Evolutionary conservation across 2,329 filamentous ascomycete species (phyloP).

Genomic region (Fusarium abutilonis): DNA sequence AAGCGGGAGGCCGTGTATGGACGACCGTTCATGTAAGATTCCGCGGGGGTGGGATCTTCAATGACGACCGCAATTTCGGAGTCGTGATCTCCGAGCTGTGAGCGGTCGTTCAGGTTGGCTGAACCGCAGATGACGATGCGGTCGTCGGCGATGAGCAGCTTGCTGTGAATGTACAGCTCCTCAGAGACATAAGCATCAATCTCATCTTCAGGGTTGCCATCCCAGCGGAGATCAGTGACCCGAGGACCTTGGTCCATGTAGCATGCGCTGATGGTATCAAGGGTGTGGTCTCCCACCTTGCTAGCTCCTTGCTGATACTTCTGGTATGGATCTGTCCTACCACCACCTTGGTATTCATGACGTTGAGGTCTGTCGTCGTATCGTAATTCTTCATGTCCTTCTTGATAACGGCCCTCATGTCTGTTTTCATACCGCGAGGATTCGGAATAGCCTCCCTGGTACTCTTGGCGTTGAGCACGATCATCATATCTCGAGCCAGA

Average conservation of each 20-base stretch:
- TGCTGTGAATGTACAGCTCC: constrained; percentile 71
- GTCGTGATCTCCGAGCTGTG: constrained; percentile 85
- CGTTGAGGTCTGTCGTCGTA: constrained; percentile 8
- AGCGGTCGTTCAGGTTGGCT: constrained; percentile 68
- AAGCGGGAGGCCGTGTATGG: constrained; percentile 78
- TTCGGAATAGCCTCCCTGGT: constrained; percentile 7
- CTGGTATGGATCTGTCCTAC: constrained; percentile 62
- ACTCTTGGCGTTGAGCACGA: constrained; percentile 10
- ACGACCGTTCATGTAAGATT: constrained; percentile 77
- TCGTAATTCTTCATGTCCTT: neutral
- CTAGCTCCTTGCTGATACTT: constrained; percentile 77
- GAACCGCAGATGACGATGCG: constrained; percentile 82
- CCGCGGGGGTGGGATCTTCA: constrained; percentile 76
- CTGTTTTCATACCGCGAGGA: constrained; percentile 11
- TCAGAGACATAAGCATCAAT: constrained; percentile 70
- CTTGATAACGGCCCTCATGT: neutral
- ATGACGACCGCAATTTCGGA: constrained; percentile 91
- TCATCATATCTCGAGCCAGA: constrained; percentile 16
- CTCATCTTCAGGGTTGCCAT: constrained; percentile 64
- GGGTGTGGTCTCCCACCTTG: constrained; percentile 64
- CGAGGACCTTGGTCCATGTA: constrained; percentile 84
- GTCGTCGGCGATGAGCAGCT: constrained; percentile 84
- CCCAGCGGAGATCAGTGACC: constrained; percentile 68
- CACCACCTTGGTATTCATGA: constrained; percentile 10
- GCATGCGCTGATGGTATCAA: constrained; percentile 80